These are phyloP conservation scores for Cinchona pubescens DNA, from an alignment of 257 asterid genomes.

Conservation along the genomic window DNA sequence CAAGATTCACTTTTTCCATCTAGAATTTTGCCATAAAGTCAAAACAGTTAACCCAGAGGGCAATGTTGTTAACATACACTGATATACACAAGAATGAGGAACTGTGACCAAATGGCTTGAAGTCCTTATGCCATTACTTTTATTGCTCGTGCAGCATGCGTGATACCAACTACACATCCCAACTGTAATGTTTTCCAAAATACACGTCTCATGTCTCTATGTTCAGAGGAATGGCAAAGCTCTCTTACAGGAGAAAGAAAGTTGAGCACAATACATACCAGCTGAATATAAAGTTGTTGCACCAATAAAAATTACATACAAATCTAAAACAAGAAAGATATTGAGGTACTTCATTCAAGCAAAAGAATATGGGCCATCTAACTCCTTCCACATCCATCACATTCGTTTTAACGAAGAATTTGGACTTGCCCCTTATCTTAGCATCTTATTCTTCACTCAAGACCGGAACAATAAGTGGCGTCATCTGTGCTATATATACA, in stretches of 20 bases:
- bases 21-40: background rate
- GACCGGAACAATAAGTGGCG: slow-evolving; percentile 83
- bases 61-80: background rate
- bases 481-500: slow-evolving; percentile 87
- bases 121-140: background rate
- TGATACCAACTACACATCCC: background rate
- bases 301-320: slow-evolving; percentile 21
- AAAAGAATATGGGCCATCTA: slow-evolving; percentile 16
- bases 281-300: slow-evolving; percentile 14
- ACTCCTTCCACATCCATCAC: slow-evolving; percentile 2
- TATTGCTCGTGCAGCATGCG: background rate
- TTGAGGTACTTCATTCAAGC: slow-evolving; percentile 5
- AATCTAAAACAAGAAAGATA: slow-evolving; percentile 16
- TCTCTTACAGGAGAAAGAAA: background rate
- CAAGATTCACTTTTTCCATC: background rate
- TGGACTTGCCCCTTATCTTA: slow-evolving; percentile 16
- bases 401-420: slow-evolving; percentile 15
- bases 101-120: background rate
- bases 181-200: slow-evolving; percentile 1
- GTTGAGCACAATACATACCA: slow-evolving; percentile 11
- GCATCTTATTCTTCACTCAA: slow-evolving; percentile 58
- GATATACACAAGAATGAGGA: background rate
- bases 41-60: no score
- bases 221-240: slow-evolving; percentile 5
- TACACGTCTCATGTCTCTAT: background rate